Percentiles rank a stretch among this genome's conserved stretches.
phyloP scores from a whole-genome alignment of 805 yeast genomes.

The Pichia occidentalis region DNA sequence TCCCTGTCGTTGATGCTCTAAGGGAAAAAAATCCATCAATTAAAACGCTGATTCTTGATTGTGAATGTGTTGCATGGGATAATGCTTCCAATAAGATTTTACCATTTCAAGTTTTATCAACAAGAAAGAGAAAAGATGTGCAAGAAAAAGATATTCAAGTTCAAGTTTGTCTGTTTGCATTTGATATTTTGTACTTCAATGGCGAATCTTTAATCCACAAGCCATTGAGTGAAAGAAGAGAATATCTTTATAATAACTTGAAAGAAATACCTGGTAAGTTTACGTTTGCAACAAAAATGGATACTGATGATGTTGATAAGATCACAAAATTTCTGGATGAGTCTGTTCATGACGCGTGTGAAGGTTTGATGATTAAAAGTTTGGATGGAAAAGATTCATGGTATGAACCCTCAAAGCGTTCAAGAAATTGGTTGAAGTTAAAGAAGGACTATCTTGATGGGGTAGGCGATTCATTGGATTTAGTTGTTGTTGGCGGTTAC shows the following conservation, averaged over 20 bases:
- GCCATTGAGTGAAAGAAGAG: slow-evolving; percentile 66
- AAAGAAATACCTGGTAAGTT: slow-evolving; percentile 67
- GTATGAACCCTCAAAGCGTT: slow-evolving; percentile 92
- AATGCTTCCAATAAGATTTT: slow-evolving; percentile 65
- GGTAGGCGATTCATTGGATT: slow-evolving; percentile 90
- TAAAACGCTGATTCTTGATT: slow-evolving; percentile 70
- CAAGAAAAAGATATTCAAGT: slow-evolving; percentile 82
- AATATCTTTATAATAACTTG: slow-evolving; percentile 49
- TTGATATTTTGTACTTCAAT: slow-evolving; percentile 74
- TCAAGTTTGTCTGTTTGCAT: slow-evolving; percentile 86
- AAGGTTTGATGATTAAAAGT: slow-evolving; percentile 93
- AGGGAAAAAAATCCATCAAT: slow-evolving; percentile 29
- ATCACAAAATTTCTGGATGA: slow-evolving; percentile 81
- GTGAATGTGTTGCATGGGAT: slow-evolving; percentile 99
- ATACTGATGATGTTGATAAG: slow-evolving; percentile 64
- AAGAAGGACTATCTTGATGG: slow-evolving; percentile 95
- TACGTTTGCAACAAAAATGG: slow-evolving; percentile 68
- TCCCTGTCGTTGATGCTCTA: slow-evolving; percentile 54
- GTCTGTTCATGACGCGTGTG: slow-evolving; percentile 84
- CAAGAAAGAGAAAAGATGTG: slow-evolving; percentile 92
- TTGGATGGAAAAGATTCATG: slow-evolving; percentile 72
- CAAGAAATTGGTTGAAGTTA: slow-evolving; percentile 90
- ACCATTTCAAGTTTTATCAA: slow-evolving; percentile 89
- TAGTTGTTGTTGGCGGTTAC: slow-evolving; percentile 92
- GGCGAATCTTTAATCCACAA: slow-evolving; percentile 62